These are phyloP conservation scores for Cryphonectria carpinicola DNA, from an alignment of 2,329 filamentous ascomycete genomes.

Conservation along the genomic window DNA sequence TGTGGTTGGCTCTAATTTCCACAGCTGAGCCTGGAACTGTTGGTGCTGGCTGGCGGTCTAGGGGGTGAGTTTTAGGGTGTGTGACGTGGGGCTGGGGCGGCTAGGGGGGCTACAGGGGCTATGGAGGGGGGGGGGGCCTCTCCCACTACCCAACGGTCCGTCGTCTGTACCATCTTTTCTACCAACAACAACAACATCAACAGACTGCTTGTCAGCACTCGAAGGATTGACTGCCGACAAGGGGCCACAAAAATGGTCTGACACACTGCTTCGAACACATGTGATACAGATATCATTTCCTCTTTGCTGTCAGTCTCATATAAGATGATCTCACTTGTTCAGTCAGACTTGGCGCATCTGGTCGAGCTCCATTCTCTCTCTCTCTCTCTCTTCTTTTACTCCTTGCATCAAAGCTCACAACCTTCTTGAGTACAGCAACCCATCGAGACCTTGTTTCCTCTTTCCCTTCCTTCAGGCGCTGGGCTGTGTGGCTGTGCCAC, in stretches of 20 bases:
- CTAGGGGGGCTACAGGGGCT: no score
- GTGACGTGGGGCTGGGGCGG: no score
- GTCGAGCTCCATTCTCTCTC: background rate
- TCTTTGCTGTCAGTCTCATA: background rate
- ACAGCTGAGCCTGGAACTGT: background rate
- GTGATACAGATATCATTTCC: background rate
- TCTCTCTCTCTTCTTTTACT: no score
- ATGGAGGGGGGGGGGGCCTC: no score
- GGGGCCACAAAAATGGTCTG: background rate
- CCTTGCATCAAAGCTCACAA: no score
- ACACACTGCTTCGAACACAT: constrained; percentile 11
- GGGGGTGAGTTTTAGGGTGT: no score
- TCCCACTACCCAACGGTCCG: background rate
- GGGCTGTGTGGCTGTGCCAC: background rate
- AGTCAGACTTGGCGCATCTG: background rate
- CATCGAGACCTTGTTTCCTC: background rate
- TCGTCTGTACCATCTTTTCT: background rate
- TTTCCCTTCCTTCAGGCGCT: background rate
- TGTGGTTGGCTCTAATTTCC: background rate
- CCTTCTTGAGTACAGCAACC: no score
- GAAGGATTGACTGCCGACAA: background rate
- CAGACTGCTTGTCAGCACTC: background rate
- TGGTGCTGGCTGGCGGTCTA: background rate
- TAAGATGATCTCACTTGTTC: background rate
- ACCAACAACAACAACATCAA: background rate